These are phyloP conservation scores for Rubia tinctorum DNA, from an alignment of 305 asterid species.

Conservation along the genomic window DNA sequence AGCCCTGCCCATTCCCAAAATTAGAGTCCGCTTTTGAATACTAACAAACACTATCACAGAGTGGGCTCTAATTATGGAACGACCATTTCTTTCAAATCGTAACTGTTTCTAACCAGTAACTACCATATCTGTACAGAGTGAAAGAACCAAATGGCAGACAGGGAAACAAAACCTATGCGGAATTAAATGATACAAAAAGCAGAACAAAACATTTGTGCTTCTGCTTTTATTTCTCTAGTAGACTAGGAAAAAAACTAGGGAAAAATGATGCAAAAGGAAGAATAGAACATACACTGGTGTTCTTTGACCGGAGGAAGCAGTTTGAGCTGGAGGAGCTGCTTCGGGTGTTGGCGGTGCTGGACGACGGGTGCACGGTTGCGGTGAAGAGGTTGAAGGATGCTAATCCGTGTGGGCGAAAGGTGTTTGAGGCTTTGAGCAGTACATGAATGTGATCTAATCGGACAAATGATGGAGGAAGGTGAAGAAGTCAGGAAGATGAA, in stretches of 20 bases:
- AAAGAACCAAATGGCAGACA: constrained; percentile 7
- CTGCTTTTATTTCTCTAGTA: neutral
- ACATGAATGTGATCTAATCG: too few species aligned
- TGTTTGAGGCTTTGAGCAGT: too few species aligned
- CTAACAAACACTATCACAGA: neutral
- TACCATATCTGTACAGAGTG: neutral
- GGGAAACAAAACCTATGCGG: neutral
- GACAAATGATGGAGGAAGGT: too few species aligned
- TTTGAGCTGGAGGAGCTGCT: too few species aligned
- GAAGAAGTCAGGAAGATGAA: too few species aligned
- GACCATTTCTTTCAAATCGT: neutral
- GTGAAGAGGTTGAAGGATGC: too few species aligned
- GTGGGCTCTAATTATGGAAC: neutral
- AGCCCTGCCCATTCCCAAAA: neutral
- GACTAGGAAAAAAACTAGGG: neutral
- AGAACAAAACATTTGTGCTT: neutral
- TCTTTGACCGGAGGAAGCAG: too few species aligned
- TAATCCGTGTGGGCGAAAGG: too few species aligned
- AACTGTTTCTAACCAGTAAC: neutral
- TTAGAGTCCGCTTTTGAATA: neutral
- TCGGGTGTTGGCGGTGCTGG: too few species aligned
- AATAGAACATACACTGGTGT: too few species aligned
- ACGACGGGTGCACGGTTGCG: too few species aligned
- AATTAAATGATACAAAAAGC: neutral
- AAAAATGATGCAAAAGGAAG: too few species aligned